phyloP scores from a whole-genome alignment of 805 yeast species.

The Metschnikowia vanudenii region DNA sequence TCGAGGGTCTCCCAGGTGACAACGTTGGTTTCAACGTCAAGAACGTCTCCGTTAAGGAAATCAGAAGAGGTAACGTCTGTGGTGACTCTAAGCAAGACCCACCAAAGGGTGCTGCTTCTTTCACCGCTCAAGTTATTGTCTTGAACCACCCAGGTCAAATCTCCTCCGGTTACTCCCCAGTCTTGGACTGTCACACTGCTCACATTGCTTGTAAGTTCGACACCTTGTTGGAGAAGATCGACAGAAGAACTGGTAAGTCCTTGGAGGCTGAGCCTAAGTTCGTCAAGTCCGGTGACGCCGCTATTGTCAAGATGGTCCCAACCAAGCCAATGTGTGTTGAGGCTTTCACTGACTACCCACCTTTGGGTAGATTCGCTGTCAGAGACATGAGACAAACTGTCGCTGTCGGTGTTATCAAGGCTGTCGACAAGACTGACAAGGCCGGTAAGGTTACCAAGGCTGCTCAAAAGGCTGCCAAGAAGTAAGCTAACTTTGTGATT shows the following conservation, averaged over 20 bases:
- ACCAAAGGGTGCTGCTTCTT: conserved; percentile 74
- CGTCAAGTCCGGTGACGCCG: conserved; percentile 41
- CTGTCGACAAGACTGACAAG: conserved; percentile 82
- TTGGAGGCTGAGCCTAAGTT: conserved; percentile 34
- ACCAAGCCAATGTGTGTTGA: conserved; percentile 46
- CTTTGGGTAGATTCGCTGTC: conserved; percentile 59
- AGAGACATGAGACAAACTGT: conserved; percentile 99
- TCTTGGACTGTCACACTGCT: conserved; percentile 89
- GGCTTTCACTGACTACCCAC: conserved; percentile 46
- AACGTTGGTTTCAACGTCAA: conserved; percentile 88
- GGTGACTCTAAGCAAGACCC: conserved; percentile 91
- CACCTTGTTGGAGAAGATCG: conserved; percentile 77
- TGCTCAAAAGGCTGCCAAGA: conserved; percentile 80
- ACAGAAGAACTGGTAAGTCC: conserved; percentile 61
- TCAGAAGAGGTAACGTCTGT: conserved; percentile 90
- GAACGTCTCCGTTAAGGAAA: conserved; percentile 85
- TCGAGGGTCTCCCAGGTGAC: conserved; percentile 87
- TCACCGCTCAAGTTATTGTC: conserved; percentile 82
- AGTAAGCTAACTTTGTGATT: conserved; percentile 39
- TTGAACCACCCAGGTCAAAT: conserved; percentile 92
- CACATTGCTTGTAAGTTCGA: conserved; percentile 90
- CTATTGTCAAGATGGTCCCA: conserved; percentile 43
- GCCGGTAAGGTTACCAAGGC: conserved; percentile 97
- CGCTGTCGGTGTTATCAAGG: conserved; percentile 98
- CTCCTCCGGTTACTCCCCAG: conserved; percentile 89